phyloP scores from a whole-genome alignment of 768 basidiomycete genomes.

The Cyclocybe cylindracea region DNA sequence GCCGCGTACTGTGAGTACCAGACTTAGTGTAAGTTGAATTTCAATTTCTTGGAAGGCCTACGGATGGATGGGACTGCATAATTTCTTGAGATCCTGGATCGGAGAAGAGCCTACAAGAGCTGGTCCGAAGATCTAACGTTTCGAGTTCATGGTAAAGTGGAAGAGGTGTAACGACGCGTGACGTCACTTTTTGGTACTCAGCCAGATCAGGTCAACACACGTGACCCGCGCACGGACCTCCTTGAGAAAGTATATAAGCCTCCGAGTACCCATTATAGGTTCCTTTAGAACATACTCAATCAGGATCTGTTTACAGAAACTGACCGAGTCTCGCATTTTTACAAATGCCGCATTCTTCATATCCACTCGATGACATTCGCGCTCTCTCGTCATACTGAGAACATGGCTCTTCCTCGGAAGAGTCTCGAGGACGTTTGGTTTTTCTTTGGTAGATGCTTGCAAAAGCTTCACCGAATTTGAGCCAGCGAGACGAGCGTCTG shows the following conservation, averaged over 20 bases:
- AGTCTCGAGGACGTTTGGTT: conserved; percentile 70
- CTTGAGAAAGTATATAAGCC: conserved; percentile 23
- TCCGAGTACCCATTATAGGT: conserved; percentile 10
- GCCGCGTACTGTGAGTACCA: conserved; percentile 39
- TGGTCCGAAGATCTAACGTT: too few relatives aligned
- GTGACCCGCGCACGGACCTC: conserved; percentile 32
- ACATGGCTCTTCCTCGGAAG: conserved; percentile 41
- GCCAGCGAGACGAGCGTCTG: conserved; percentile 61
- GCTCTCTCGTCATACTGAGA: conserved; percentile 70
- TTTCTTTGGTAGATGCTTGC: conserved; percentile 23
- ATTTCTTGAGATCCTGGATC: too few relatives aligned
- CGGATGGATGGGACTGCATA: conserved; percentile 32
- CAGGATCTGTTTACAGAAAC: conserved; percentile 84
- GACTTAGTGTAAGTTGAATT: background rate
- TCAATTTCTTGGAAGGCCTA: conserved; percentile 5
- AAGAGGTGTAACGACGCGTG: too few relatives aligned
- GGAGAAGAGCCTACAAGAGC: too few relatives aligned
- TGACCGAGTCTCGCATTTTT: conserved; percentile 82
- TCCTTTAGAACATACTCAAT: conserved; percentile 75
- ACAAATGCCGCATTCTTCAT: conserved; percentile 73
- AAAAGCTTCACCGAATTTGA: conserved; percentile 28
- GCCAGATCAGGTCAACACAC: conserved; percentile 7
- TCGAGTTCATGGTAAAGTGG: too few relatives aligned
- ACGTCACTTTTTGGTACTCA: too few relatives aligned
- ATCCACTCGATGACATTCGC: conserved; percentile 70